Base-by-base conservation (phyloP, 257 asterid species). In the Scutellaria baicalensis region DNA sequence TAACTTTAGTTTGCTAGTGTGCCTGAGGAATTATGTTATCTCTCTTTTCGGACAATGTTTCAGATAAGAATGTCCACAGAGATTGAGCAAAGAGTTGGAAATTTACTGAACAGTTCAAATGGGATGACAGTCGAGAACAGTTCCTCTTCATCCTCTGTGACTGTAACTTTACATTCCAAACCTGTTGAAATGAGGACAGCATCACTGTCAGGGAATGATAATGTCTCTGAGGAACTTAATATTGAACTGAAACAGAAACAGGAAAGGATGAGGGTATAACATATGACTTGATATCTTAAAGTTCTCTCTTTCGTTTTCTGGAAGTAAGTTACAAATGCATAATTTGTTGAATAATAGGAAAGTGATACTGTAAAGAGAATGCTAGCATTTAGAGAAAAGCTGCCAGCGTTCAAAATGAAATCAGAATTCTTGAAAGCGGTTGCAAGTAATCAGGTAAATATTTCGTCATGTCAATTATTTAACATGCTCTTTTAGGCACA, bases 21-120 rank as follows among this genome's bases (percentile, higher is more conserved):
- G 49, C 57, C 16, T 50, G 56, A 52, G 64, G 51, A 43, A 62
- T 72, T 67, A 35, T 49, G 35, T 63, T 23, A 54, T 23, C 48
- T 33, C 47, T 38, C 57, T 5, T 64, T 73, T 42, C 64, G 54
- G 62, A 48, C 69, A 17, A 27, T 65, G 23, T 57, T 63, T 48
- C 85, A 93, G 99, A 93, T 94, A 70, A 79, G 66, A 76, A 91
- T 94, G 93, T 84, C 99, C 63, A 74, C 88, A 0, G 96, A 94
- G 75, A 86, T 81, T 70, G 96, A 94, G 84, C 81, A 71, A 79
- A 89, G 84, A 84, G 90, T 91, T 49, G 96, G 91, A 79, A 79
- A 80, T 75, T 75, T 94, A 47, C 73, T 94, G 82, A 84, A 77
- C 73, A 76, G 52, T 76, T 87, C 96, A 61, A 79, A 80, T 58